A percentile compares a stretch with the other conserved stretches of the same genome.
Evolutionary conservation across 2,329 filamentous ascomycete species (phyloP).

Genomic region (Fusarium equiseti): DNA sequence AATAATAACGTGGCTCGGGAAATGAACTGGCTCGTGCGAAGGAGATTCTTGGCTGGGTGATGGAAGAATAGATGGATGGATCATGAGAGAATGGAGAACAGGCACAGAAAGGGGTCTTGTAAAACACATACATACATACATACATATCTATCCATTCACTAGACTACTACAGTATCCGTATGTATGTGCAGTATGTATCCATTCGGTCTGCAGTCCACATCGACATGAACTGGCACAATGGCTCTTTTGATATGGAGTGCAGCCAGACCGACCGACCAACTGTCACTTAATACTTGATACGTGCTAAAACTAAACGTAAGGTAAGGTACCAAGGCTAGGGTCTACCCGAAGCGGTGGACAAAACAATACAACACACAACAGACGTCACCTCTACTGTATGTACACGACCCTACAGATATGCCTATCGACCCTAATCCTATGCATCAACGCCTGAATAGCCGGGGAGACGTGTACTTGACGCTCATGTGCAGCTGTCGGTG

Average conservation of each 20-base stretch:
- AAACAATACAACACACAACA: constrained; percentile 19
- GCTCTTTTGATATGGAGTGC: constrained; percentile 12
- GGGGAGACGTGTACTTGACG: constrained; percentile 38
- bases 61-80: constrained; percentile 10
- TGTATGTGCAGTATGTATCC: background rate
- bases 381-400: constrained; percentile 35
- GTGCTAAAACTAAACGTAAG: background rate
- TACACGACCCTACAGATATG: constrained; percentile 8
- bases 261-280: constrained; percentile 3
- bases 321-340: constrained; percentile 14
- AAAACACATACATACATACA: background rate
- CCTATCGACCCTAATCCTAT: constrained; percentile 17
- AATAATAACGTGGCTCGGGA: constrained; percentile 39
- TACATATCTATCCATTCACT: background rate
- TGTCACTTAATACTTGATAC: constrained; percentile 17
- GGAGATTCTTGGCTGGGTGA: constrained; percentile 35
- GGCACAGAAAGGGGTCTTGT: constrained; percentile 32
- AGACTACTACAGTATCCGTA: background rate
- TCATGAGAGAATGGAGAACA: background rate
- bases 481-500: constrained; percentile 41
- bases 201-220: constrained; percentile 7
- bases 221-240: constrained; percentile 19
- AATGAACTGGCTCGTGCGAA: constrained; percentile 42
- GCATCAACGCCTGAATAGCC: constrained; percentile 38
- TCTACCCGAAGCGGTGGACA: constrained; percentile 35